Base-by-base conservation (phyloP, 2,329 filamentous ascomycete genomes). In the Sporothrix globosa region DNA sequence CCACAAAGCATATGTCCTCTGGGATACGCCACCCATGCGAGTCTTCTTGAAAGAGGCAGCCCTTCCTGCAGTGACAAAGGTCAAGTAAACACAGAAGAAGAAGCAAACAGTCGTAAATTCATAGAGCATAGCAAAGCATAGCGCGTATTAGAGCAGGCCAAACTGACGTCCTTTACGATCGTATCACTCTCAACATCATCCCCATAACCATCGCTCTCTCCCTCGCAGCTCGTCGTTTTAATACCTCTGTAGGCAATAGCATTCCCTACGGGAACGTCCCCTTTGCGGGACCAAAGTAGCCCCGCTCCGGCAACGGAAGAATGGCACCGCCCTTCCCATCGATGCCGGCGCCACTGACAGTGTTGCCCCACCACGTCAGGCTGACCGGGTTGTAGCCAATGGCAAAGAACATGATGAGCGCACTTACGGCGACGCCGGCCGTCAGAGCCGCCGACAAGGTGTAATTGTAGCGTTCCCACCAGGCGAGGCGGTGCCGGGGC, bases 391-490 rank as follows among this genome's bases (percentile, higher is more conserved):
- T 77, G 61, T 81, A 82, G 1, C 77, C 78, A 5, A 83, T 75
- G 4, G 80, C 81, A 67, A 83, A 83, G 75, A 82, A 82, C 75
- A 82, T 81, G 72, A 83, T 73, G 21, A 83, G 75, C 14, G 78
- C 82, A 52, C 77, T 78, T 56, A 83, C 73, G 34, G 82, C 82
- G 4, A 84, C 77, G 9, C 81, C 82, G 4, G 80, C 80, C 11
- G 78, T 80, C 67, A 84, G 74, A 6, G 80, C 80, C 0, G 82
- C 80, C 11, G 80, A 82, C 3, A 84, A 75, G 3, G 82, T 79
- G 73, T 83, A 84, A 75, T 83, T 83, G 76, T 83, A 84, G 77
- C 83, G 81, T 60, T 81, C 77, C 58, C 81, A 83, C 80, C 81
- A 83, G 0, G 81, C 81, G 63, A 81, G 73, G 14, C 77, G 75